Percentiles rank a stretch among this genome's conserved stretches.
Conservation (phyloP, 2,329 filamentous ascomycete species). For the Xylaria sp. region DNA sequence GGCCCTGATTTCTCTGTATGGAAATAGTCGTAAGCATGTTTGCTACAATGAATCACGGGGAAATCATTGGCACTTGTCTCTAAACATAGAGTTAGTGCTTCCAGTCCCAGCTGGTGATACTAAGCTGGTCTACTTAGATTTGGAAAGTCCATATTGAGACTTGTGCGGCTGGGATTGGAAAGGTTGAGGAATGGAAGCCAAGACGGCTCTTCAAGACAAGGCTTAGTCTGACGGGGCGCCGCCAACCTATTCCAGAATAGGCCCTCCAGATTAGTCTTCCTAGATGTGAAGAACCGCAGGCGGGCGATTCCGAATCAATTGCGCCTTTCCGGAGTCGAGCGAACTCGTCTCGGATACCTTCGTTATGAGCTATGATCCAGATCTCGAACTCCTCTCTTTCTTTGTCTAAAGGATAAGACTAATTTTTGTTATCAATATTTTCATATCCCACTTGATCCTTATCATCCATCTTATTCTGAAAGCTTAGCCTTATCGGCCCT, state of each 20-base stretch:
- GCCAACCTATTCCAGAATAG: background rate
- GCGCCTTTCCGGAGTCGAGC: conserved; percentile 35
- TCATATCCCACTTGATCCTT: background rate
- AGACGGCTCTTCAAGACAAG: conserved; percentile 31
- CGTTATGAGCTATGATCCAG: background rate
- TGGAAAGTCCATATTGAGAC: background rate
- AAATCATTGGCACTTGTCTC: background rate
- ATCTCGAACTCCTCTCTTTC: conserved; percentile 23
- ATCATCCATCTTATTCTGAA: background rate
- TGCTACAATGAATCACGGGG: background rate
- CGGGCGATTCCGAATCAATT: conserved; percentile 36
- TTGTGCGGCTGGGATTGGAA: background rate
- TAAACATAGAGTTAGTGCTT: background rate
- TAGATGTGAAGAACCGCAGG: conserved; percentile 3
- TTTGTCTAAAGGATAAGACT: conserved; percentile 3
- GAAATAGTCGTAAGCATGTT: background rate
- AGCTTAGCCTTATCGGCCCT: conserved; percentile 5
- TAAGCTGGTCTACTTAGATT: background rate
- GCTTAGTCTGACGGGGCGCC: conserved; percentile 22
- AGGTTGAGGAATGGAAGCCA: conserved; percentile 28
- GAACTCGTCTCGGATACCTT: conserved; percentile 22
- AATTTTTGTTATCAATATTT: conserved; percentile 6
- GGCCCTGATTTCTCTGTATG: conserved; percentile 3
- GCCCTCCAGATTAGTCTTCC: background rate
- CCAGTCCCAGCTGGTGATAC: background rate